phyloP scores from a whole-genome alignment of 2,329 filamentous ascomycete species.

The Byssoonygena ceratinophila region DNA sequence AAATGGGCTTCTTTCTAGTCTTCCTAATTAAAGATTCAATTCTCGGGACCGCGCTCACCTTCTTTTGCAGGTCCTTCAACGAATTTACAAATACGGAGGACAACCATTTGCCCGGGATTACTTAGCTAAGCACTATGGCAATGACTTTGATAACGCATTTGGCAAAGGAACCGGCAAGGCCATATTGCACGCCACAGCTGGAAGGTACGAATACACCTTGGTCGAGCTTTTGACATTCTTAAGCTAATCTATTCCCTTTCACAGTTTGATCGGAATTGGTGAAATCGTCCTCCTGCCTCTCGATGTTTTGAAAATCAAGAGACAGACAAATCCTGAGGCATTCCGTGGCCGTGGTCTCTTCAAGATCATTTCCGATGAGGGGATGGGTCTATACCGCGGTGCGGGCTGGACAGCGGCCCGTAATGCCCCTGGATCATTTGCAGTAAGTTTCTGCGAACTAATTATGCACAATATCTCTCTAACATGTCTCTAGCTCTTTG shows the following conservation, averaged over 20 bases:
- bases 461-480: slow-evolving; percentile 17
- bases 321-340: slow-evolving; percentile 96
- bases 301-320: slow-evolving; percentile 98
- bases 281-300: slow-evolving; percentile 92
- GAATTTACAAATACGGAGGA: slow-evolving; percentile 97
- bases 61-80: slow-evolving; percentile 60
- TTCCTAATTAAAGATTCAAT: too few relatives aligned
- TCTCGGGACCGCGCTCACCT: neutral
- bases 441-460: slow-evolving; percentile 50
- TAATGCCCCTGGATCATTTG: slow-evolving; percentile 94
- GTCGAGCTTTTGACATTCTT: neutral
- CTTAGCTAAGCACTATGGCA: slow-evolving; percentile 66
- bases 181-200: slow-evolving; percentile 92
- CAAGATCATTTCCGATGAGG: slow-evolving; percentile 83
- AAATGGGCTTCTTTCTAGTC: neutral
- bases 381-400: slow-evolving; percentile 88
- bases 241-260: slow-evolving; percentile 14
- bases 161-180: slow-evolving; percentile 97
- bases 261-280: slow-evolving; percentile 84
- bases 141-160: slow-evolving; percentile 76
- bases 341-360: slow-evolving; percentile 89
- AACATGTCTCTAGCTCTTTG: slow-evolving; percentile 61
- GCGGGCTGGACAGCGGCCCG: slow-evolving; percentile 96
- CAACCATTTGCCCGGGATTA: slow-evolving; percentile 93
- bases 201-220: slow-evolving; percentile 62